Conservation (phyloP, 1,284 basidiomycete genomes). For the Naganishia sp. region DNA sequence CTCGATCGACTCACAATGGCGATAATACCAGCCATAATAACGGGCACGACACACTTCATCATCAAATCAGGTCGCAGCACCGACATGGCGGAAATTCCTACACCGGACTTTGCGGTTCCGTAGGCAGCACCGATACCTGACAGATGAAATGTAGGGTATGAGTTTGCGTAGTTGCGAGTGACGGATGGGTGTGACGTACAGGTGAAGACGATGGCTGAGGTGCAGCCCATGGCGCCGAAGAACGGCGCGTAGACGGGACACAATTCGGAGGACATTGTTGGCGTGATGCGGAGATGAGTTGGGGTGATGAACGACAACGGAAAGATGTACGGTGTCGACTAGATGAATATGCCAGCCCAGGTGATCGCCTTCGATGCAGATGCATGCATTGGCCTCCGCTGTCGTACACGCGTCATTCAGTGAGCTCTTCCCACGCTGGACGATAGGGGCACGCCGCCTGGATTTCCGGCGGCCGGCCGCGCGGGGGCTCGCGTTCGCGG, state of each 20-base stretch:
- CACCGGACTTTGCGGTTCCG: conserved; percentile 98
- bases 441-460: neutral
- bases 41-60: conserved; percentile 94
- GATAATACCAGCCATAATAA: conserved; percentile 99
- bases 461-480: neutral
- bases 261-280: conserved; percentile 76
- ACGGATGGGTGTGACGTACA: conserved; percentile 62
- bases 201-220: conserved; percentile 94
- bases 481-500: neutral
- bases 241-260: conserved; percentile 96
- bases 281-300: neutral
- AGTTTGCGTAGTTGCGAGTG: neutral
- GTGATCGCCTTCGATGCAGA: neutral
- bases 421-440: conserved; percentile 20
- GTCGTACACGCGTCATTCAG: conserved; percentile 5
- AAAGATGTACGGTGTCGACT: neutral
- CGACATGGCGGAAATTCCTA: conserved; percentile 98
- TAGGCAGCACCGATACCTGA: conserved; percentile 56
- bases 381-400: neutral
- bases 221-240: conserved; percentile 97
- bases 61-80: conserved; percentile 91
- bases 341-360: neutral
- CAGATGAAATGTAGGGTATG: neutral
- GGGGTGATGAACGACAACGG: neutral
- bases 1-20: conserved; percentile 62